Conservation (phyloP, 352 stramenopile species). For the Saprolegnia diclina region DNA sequence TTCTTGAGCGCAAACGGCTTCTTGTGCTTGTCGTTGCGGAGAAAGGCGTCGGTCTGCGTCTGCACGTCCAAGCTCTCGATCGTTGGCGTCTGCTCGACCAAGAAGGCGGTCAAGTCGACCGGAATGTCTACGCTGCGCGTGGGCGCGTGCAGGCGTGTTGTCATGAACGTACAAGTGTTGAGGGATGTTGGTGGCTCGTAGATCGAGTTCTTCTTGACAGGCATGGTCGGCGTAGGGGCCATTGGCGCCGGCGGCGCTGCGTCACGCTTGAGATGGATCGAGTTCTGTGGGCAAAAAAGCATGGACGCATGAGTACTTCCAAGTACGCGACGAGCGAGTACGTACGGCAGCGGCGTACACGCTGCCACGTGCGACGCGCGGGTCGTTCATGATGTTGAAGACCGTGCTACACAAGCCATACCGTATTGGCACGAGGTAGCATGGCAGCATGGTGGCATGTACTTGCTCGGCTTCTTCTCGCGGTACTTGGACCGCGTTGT, state of each 20-base stretch:
- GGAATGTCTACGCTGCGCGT: constrained; percentile 21
- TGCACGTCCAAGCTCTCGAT: constrained; percentile 38
- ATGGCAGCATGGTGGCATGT: neutral
- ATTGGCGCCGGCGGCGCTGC: neutral
- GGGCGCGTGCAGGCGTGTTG: neutral
- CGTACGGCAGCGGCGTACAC: constrained; percentile 41
- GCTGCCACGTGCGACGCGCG: constrained; percentile 51
- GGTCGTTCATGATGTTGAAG: constrained; percentile 75
- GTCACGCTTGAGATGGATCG: constrained; percentile 21
- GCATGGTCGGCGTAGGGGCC: neutral
- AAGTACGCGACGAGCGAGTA: neutral
- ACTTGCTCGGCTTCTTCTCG: constrained; percentile 28
- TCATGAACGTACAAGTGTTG: constrained; percentile 7
- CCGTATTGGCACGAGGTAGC: neutral
- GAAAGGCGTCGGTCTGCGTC: constrained; percentile 71
- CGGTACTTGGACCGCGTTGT: constrained; percentile 46
- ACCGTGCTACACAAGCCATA: constrained; percentile 16
- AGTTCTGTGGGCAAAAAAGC: constrained; percentile 16
- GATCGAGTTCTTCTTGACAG: constrained; percentile 20
- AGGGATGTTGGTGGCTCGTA: constrained; percentile 8
- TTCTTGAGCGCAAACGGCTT: constrained; percentile 53
- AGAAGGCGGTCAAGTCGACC: constrained; percentile 41
- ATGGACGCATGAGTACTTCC: too few species aligned
- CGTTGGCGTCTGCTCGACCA: constrained; percentile 49
- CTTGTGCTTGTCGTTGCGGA: constrained; percentile 31